Evolutionary conservation across 108 stramenopile species (phyloP), one percentile per base, ranked within the genome.

Genomic region (Pseudonitzschia pungens): DNA sequence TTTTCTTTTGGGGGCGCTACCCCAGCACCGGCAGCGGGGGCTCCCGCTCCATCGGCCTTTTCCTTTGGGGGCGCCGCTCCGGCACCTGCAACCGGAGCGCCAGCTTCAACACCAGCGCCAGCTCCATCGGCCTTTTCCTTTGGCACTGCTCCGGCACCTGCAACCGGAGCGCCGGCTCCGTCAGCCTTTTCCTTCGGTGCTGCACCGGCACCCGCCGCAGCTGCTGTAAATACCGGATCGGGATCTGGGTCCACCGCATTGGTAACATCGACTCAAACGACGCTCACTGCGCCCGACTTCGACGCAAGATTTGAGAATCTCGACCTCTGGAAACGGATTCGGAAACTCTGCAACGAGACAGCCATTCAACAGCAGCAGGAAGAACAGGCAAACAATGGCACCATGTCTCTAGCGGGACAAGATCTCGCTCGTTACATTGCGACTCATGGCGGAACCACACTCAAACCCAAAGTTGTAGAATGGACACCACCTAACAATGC

Each of bases 271-370:
- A 42, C 76, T 14, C 26, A 54, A 18, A 41, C 70, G 6, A 26
- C 79, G 44, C 26, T 74, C 14, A 42, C 65, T n/a, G 71, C 48
- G 24, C 84, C 84, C 43, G 55, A 73, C 2, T 88, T 75, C 65
- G 65, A 68, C 36, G 53, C 45, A 2, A 28, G 63, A 0, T 89
- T 86, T 74, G 85, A 83, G 14, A 69, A 77, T 21, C 31, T 74
- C 16, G 32, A 73, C 28, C 45, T 62, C 40, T 55, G 64, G 43
- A 33, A 27, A 29, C 33, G 14, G 42, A 71, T 65, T 58, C 73
- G 54, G 21, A 45, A 36, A 11, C 52, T 70, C n/a, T 45, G 54
- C 42, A 66, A 16, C 12, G 60, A 62, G 36, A 62, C 60, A 2
- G 20, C 11, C 16, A 62, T 29, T 40, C 20, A 15, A 40, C 32